Base-by-base conservation (phyloP, 495 filamentous ascomycete species). In the Hypoxylon rickii region DNA sequence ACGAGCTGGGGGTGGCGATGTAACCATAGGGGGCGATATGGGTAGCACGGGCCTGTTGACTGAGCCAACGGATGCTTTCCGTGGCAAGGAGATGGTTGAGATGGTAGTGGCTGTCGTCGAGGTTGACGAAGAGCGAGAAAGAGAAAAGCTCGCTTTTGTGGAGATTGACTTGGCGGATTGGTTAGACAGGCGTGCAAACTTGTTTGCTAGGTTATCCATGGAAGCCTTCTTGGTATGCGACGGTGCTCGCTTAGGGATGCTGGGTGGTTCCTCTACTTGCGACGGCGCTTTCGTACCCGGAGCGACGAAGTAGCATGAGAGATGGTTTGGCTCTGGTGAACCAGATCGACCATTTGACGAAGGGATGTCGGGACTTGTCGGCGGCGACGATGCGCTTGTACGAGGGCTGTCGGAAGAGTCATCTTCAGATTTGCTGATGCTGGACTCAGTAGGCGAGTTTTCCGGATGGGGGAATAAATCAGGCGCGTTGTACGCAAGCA, bases 401-500 rank as follows among this genome's bases (percentile, higher is more conserved):
- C 79, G 72, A 15, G 83, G 79, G 44, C 73, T 70, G 49, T 90
- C 87, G 3, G 83, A 87, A 41, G 71, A 57, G 41, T 88, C 86
- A 21, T 73, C 70, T 45, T 77, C 74, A 17, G 72, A 76, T 56
- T 85, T 80, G 29, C 73, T 74, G 18, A 83, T 80, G 29, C 73
- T 74, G 18, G 83, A 85, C 24, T 80, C 67, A 5, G 78, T 83
- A 7, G 51, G 69, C 0, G 87, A 85, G 1, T 83, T 79, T 20
- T 76, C 71, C 53, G 77, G 67, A 38, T 56, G 77, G 47, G 78
- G 82, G 60, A 75, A 80, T 58, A 90, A 80, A 67, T 91, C 86
- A 19, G 94, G 95, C 8, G 94, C 92, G 64, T 92, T 92, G 79
- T 94, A 96, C 13, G 89, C 88, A 13, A 96, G 86, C 85, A 92